Percentiles rank a stretch among this genome's conserved stretches.
Evolutionary conservation across 148 eudicot species (phyloP).

Genomic region (Agrostemma githago): DNA sequence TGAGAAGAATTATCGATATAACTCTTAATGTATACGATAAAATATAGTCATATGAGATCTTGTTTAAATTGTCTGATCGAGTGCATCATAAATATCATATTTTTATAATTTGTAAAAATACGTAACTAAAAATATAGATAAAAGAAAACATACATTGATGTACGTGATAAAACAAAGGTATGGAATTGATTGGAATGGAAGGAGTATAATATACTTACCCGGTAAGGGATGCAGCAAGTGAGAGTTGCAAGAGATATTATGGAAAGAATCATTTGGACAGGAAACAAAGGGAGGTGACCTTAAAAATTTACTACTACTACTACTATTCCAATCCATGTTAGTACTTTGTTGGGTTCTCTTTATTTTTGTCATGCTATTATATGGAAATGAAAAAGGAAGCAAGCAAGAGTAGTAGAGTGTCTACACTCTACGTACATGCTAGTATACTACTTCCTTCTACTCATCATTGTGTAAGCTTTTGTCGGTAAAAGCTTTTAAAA

Average conservation of each 20-base stretch:
- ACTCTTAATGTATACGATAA: too few relatives aligned
- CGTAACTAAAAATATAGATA: too few relatives aligned
- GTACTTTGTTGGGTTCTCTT: too few relatives aligned
- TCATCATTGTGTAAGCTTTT: conserved; percentile 10
- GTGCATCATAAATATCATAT: too few relatives aligned
- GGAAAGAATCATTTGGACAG: conserved; percentile 1
- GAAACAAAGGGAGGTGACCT: conserved; percentile 11
- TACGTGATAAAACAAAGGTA: neutral
- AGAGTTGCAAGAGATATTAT: conserved; percentile 13
- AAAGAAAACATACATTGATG: too few relatives aligned
- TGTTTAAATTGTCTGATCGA: too few relatives aligned
- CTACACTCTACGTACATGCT: too few relatives aligned
- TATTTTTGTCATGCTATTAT: neutral
- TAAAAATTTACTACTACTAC: neutral
- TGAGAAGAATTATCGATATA: too few relatives aligned
- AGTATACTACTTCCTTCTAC: neutral
- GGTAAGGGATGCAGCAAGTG: conserved; percentile 17
- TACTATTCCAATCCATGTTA: conserved; percentile 19
- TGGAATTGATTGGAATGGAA: neutral
- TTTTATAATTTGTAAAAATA: too few relatives aligned
- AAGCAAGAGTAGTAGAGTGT: too few relatives aligned
- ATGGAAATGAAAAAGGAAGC: neutral
- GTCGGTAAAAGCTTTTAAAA: neutral
- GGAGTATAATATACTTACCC: conserved; percentile 1
- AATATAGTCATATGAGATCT: too few relatives aligned